Conservation (phyloP, 2,329 filamentous ascomycete genomes). For the Mycocentrospora acerina region DNA sequence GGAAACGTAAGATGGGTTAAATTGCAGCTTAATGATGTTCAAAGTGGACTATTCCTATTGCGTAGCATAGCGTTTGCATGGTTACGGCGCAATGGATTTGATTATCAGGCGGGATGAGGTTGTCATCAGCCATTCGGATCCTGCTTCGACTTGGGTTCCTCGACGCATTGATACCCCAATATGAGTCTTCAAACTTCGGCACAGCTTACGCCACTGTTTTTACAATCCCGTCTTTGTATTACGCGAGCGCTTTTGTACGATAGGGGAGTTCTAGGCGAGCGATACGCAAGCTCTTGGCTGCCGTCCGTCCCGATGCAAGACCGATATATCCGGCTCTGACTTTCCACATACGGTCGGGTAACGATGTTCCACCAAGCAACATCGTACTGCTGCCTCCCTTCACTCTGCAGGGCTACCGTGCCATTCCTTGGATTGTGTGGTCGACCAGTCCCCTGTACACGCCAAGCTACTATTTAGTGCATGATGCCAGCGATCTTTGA, state of each 20-base stretch:
- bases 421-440: too few relatives aligned
- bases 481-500: too few relatives aligned
- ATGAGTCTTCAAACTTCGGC: slow-evolving; percentile 9
- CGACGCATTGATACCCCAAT: slow-evolving; percentile 25
- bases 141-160: slow-evolving; percentile 19
- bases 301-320: neutral
- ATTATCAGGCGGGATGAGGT: neutral
- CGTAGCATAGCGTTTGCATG: slow-evolving; percentile 27
- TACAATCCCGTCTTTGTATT: neutral
- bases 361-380: too few relatives aligned
- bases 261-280: neutral
- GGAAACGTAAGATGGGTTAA: neutral
- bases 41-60: slow-evolving; percentile 22
- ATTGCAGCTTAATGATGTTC: slow-evolving; percentile 27
- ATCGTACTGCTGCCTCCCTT: too few relatives aligned
- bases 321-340: neutral
- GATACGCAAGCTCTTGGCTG: neutral
- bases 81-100: slow-evolving; percentile 17
- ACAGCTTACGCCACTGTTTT: neutral
- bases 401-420: too few relatives aligned
- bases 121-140: slow-evolving; percentile 6
- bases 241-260: neutral
- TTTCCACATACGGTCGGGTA: too few relatives aligned
- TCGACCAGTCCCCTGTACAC: too few relatives aligned
- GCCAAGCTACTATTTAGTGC: too few relatives aligned